Conservation (phyloP, 805 yeast genomes). For the Yarrowia sp. region DNA sequence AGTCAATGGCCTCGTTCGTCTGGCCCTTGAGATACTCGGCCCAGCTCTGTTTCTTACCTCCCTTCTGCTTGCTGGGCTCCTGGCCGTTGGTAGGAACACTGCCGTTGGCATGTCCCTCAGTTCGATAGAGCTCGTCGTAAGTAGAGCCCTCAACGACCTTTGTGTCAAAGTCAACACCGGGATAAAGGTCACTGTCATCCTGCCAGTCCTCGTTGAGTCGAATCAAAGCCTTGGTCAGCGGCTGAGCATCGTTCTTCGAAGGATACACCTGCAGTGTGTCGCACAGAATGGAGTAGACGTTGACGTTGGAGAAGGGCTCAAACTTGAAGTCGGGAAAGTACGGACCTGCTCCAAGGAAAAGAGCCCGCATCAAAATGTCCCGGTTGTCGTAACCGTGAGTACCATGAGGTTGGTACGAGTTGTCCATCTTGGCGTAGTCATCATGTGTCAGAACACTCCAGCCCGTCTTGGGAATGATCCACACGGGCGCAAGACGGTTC, state of each 20-base stretch:
- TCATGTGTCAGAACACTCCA: constrained; percentile 66
- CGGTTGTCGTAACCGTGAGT: constrained; percentile 83
- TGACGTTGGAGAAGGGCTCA: constrained; percentile 67
- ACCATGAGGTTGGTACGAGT: constrained; percentile 61
- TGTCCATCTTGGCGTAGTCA: constrained; percentile 48
- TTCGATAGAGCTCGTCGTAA: constrained; percentile 34
- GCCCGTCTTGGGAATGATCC: constrained; percentile 83
- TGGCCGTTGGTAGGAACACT: constrained; percentile 7
- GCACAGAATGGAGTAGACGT: constrained; percentile 72
- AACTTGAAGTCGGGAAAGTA: constrained; percentile 51
- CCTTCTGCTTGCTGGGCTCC: constrained; percentile 8
- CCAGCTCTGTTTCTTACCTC: constrained; percentile 20
- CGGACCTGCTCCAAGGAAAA: constrained; percentile 81
- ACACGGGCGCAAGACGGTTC: constrained; percentile 74
- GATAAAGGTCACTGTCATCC: constrained; percentile 36
- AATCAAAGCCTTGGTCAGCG: constrained; percentile 32
- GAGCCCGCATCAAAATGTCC: constrained; percentile 76
- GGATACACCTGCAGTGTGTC: constrained; percentile 20
- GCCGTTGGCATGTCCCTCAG: constrained; percentile 3
- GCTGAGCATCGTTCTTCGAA: constrained; percentile 26
- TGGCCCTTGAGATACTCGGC: constrained; percentile 26
- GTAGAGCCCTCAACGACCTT: constrained; percentile 36
- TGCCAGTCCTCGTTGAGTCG: constrained; percentile 34
- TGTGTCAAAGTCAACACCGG: constrained; percentile 37
- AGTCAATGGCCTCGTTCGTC: constrained; percentile 27